These are phyloP conservation scores for Cardiospermum halicacabum DNA, from an alignment of 345 rosid species.

Conservation along the genomic window DNA sequence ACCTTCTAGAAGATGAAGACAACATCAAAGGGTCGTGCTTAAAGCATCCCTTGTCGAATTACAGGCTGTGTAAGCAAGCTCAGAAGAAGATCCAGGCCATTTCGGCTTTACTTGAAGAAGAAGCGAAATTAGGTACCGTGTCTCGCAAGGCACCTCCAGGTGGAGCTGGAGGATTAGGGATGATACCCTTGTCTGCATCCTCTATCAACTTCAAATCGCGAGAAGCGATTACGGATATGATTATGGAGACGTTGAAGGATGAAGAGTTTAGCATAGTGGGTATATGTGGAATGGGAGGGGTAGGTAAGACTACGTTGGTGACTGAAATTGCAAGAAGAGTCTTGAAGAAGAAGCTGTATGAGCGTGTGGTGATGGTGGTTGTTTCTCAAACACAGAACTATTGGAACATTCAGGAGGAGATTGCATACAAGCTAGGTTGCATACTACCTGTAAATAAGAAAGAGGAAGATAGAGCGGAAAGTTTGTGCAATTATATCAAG, in stretches of 20 bases:
- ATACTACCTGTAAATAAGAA: neutral
- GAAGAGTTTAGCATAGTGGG: conserved; percentile 8
- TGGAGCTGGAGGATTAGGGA: neutral
- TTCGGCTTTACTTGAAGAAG: neutral
- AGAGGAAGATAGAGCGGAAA: conserved; percentile 4
- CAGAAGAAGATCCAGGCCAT: neutral
- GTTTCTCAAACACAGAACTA: conserved; percentile 12
- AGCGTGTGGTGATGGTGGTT: neutral
- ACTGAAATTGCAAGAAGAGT: conserved; percentile 8
- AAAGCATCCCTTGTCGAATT: neutral
- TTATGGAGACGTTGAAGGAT: neutral
- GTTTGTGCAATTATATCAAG: neutral
- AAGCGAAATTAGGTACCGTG: neutral
- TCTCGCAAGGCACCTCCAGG: neutral
- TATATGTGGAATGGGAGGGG: conserved; percentile 14
- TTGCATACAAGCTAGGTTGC: neutral
- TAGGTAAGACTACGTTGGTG: conserved; percentile 15
- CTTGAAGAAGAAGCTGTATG: neutral
- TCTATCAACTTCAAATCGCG: neutral
- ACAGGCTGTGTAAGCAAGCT: neutral
- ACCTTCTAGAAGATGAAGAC: neutral
- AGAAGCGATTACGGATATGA: neutral
- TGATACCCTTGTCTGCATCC: neutral
- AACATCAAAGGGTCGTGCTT: neutral
- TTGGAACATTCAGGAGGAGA: conserved; percentile 10